These are phyloP conservation scores for Acacia pycnantha DNA, from an alignment of 331 rosid genomes.

Conservation along the genomic window DNA sequence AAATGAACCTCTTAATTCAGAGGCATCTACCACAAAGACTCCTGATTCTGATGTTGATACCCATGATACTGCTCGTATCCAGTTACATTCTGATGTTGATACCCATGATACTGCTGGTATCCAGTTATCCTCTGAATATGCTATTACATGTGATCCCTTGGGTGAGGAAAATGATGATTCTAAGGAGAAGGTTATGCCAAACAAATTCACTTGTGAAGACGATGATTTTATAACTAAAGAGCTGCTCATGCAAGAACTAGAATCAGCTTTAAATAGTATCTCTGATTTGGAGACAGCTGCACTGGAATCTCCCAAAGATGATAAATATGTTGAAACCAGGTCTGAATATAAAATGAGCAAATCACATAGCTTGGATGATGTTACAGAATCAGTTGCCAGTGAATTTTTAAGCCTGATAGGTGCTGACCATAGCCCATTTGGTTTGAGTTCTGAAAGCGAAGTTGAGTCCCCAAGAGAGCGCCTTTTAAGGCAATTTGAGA, in stretches of 20 bases:
- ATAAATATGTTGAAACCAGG: conserved; percentile 34
- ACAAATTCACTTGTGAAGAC: conserved; percentile 34
- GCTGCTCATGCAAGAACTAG: conserved; percentile 72
- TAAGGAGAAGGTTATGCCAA: conserved; percentile 33
- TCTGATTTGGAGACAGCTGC: conserved; percentile 67
- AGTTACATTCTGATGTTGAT: conserved; percentile 37
- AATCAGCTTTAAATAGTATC: conserved; percentile 64
- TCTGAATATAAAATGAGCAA: conserved; percentile 39
- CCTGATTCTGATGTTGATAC: conserved; percentile 42
- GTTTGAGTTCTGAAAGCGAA: conserved; percentile 70
- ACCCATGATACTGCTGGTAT: conserved; percentile 35
- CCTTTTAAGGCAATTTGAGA: conserved; percentile 82
- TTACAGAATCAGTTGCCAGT: conserved; percentile 66
- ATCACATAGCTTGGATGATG: conserved; percentile 66
- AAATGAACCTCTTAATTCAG: conserved; percentile 41
- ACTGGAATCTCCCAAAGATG: conserved; percentile 60
- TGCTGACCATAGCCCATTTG: conserved; percentile 55
- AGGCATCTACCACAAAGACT: conserved; percentile 36
- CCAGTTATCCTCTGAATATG: conserved; percentile 41
- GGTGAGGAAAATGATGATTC: conserved; percentile 37
- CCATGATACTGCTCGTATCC: conserved; percentile 37
- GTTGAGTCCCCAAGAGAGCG: conserved; percentile 89
- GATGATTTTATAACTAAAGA: conserved; percentile 51
- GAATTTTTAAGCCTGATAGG: conserved; percentile 83
- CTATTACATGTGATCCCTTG: conserved; percentile 31